These are phyloP conservation scores for barley (Hordeum vulgare) DNA, from an alignment of 176 grass and related monocot genomes.

Conservation along the genomic window DNA sequence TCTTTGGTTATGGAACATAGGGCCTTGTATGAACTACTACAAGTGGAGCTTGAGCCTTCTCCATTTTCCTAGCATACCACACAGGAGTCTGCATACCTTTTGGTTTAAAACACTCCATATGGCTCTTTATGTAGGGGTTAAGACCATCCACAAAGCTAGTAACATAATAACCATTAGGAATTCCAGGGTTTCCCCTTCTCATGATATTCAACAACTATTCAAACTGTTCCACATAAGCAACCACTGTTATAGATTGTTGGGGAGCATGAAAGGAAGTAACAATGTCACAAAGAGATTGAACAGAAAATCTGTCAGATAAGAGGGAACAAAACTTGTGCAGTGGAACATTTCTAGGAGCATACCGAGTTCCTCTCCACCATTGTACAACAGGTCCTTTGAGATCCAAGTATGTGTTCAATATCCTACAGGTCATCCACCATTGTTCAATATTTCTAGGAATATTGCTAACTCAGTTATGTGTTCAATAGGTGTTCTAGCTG, in stretches of 20 bases:
- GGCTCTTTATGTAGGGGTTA: background rate
- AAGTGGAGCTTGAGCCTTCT: too few relatives aligned
- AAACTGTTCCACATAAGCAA: background rate
- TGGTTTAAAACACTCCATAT: too few relatives aligned
- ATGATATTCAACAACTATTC: background rate
- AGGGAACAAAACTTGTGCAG: too few relatives aligned
- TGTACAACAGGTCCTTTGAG: background rate
- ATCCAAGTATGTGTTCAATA: too few relatives aligned
- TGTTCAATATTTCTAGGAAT: too few relatives aligned
- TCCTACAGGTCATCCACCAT: too few relatives aligned
- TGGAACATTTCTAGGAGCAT: too few relatives aligned
- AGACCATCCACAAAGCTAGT: background rate
- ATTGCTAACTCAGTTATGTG: background rate
- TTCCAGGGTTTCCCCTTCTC: background rate
- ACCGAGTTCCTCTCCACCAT: background rate
- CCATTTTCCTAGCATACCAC: too few relatives aligned
- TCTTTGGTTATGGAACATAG: accelerated
- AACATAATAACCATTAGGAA: background rate
- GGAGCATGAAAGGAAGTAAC: too few relatives aligned
- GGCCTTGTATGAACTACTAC: accelerated
- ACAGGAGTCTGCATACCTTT: too few relatives aligned
- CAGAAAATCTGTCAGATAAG: too few relatives aligned
- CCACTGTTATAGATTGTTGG: background rate
- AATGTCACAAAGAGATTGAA: too few relatives aligned
- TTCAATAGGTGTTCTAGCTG: background rate